phyloP scores from a whole-genome alignment of 2,329 filamentous ascomycete species.

The Fusarium humuli region DNA sequence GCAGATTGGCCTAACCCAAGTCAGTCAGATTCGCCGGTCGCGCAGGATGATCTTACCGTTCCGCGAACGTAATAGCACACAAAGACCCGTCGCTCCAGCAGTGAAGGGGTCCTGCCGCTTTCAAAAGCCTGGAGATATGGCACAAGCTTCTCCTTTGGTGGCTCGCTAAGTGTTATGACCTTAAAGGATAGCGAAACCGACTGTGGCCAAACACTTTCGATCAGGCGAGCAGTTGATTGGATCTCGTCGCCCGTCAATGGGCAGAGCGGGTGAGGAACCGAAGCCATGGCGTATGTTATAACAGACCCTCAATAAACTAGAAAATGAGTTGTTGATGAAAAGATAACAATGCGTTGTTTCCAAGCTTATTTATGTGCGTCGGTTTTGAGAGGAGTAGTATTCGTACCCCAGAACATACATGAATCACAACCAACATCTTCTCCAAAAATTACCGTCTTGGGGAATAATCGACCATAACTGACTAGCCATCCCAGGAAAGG shows the following conservation, averaged over 20 bases:
- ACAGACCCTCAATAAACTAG: rapidly evolving
- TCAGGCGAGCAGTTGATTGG: slow-evolving; percentile 24
- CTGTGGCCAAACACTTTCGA: slow-evolving; percentile 26
- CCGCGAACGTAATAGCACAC: slow-evolving; percentile 35
- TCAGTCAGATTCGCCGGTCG: background rate
- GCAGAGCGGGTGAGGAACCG: slow-evolving; percentile 27
- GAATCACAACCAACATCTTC: slow-evolving; percentile 6
- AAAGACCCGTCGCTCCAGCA: slow-evolving; percentile 30
- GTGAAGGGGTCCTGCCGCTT: background rate
- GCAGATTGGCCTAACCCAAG: slow-evolving; percentile 23
- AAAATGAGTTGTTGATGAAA: background rate
- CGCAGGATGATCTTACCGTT: slow-evolving; percentile 4
- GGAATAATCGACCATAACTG: background rate
- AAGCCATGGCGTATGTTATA: background rate
- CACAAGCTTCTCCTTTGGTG: slow-evolving; percentile 28
- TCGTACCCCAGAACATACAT: background rate
- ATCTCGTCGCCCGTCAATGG: slow-evolving; percentile 34
- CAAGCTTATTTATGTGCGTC: slow-evolving; percentile 16
- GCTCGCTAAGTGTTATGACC: slow-evolving; percentile 38
- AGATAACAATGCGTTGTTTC: background rate
- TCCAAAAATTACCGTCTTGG: slow-evolving; percentile 24
- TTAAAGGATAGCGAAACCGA: slow-evolving; percentile 35
- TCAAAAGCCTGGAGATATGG: slow-evolving; percentile 29
- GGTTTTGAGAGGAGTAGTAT: background rate
- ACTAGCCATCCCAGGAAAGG: background rate